Evolutionary conservation across 2,329 filamentous ascomycete genomes (phyloP), one percentile per base, ranked within the genome.

Genomic region (Sporothrix brunneoviolacea): DNA sequence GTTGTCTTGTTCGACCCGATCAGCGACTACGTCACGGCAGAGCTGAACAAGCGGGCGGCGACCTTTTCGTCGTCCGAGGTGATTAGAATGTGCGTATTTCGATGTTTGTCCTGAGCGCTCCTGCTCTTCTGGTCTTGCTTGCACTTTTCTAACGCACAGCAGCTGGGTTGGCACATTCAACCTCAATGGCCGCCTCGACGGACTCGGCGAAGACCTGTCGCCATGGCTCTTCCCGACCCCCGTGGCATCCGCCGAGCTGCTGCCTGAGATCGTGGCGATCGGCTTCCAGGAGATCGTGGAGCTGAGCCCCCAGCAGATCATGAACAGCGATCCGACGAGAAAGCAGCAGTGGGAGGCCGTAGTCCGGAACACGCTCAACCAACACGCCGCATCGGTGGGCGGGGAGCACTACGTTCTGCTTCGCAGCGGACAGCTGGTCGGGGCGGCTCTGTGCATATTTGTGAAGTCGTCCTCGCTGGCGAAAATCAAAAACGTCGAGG

Each of bases 241-340:
- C 4, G 10, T 35, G 3, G 65, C 66, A 35, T 61, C 76, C 9
- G 76, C 80, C 5, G 66, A 80, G 4, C 73, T 79, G 41, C 82
- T 87, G 54, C 91, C 93, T 6, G 87, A 91, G 52, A 87, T 98
- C 33, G 83, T 95, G 46, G 90, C 86, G 8, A 84, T 96, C 15
- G 93, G 89, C 0, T 97, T 98, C 60, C 93, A 98, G 64, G 93
- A 98, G 67, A 97, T 98, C 55, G 93, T 98, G n/a, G 88, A 95
- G 62, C 73, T 98, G 41, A 96, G 89, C 60, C 93, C 94, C 15
- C 91, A 97, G 65, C 93, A 98, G 62, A 97, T 98, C 62, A 96
- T 98, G 90, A 95, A 94, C 57, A 97, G 91, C 54, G 91, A 98
- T 64, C 93, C 93, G 1, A 82, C 83, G 3, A 80, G 88, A 48